A percentile compares a stretch with the other conserved stretches of the same genome.
Conservation (phyloP, 176 grass and related monocot genomes). For the Phoenix dactylifera region DNA sequence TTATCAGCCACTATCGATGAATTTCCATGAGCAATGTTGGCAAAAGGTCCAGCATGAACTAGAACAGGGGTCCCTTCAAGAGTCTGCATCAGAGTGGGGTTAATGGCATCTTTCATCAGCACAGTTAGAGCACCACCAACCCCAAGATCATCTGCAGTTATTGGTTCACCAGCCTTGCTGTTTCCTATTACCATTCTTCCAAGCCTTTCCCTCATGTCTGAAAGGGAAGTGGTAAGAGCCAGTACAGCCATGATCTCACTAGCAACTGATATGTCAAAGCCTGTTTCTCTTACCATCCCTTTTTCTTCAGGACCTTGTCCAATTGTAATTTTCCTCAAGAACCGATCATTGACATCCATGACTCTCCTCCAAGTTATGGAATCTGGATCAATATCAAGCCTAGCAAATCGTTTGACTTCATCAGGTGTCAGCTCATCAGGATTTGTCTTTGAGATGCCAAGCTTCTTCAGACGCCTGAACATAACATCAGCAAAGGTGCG, state of each 20-base stretch:
- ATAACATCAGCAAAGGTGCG: constrained; percentile 73
- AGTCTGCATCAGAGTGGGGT: constrained; percentile 96
- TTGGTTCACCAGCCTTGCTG: constrained; percentile 76
- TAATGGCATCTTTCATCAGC: constrained; percentile 98
- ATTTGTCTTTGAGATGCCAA: constrained; percentile 78
- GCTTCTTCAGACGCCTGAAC: constrained; percentile 58
- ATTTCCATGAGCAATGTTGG: constrained; percentile 98
- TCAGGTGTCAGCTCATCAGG: constrained; percentile 88
- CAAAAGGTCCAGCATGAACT: constrained; percentile 96
- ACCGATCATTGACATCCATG: constrained; percentile 95
- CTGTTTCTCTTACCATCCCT: constrained; percentile 93
- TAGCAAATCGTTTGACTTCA: constrained; percentile 72
- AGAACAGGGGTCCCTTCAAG: constrained; percentile 91
- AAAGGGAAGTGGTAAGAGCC: constrained; percentile 88
- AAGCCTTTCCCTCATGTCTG: constrained; percentile 96
- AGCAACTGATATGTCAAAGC: constrained; percentile 93
- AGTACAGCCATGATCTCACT: constrained; percentile 99
- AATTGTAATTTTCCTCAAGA: constrained; percentile 83
- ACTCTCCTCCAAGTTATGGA: constrained; percentile 94
- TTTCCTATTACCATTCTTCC: constrained; percentile 97
- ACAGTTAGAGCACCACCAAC: constrained; percentile 90
- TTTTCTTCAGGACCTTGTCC: constrained; percentile 94
- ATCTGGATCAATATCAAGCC: constrained; percentile 81
- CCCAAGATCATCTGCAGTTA: constrained; percentile 91
- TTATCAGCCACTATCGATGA: constrained; percentile 97